phyloP scores from a whole-genome alignment of 331 rosid genomes.

The Ulmus americana region DNA sequence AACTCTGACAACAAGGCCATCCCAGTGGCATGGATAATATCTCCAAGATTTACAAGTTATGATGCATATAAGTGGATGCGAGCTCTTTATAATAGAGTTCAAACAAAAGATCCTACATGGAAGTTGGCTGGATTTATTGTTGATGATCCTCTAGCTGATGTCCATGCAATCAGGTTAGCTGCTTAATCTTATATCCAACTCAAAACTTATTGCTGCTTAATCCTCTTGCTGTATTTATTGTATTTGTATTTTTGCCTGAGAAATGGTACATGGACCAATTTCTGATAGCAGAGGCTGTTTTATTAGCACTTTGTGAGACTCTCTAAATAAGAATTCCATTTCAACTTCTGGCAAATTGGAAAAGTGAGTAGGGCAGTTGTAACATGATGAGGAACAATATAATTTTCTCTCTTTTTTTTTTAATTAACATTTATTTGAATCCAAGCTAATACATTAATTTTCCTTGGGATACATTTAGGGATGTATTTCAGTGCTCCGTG shows the following conservation, averaged over 20 bases:
- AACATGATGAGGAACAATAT: not conserved
- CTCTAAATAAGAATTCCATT: not conserved
- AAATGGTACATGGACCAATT: too few species aligned
- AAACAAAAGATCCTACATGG: conserved; percentile 75
- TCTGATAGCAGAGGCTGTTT: not conserved
- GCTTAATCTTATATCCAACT: conserved; percentile 6
- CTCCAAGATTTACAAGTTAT: conserved; percentile 54
- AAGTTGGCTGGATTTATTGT: conserved; percentile 79
- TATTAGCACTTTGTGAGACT: not conserved
- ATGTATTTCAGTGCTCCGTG: conserved; percentile 80
- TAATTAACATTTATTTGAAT: not conserved
- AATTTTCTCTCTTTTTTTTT: not conserved
- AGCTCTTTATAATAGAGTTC: conserved; percentile 76
- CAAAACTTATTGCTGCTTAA: conserved; percentile 1
- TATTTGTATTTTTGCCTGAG: too few species aligned
- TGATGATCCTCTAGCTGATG: conserved; percentile 75
- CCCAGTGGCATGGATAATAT: conserved; percentile 89
- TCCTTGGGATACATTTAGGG: conserved; percentile 46
- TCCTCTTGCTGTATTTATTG: too few species aligned
- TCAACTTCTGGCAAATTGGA: too few species aligned
- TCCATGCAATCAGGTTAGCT: conserved; percentile 68
- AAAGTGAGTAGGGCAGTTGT: not conserved
- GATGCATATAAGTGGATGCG: conserved; percentile 91
- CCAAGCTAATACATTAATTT: conserved; percentile 7
- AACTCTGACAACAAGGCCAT: conserved; percentile 81